Conservation (phyloP, 1,284 basidiomycete genomes). For the Irpex sp. region DNA sequence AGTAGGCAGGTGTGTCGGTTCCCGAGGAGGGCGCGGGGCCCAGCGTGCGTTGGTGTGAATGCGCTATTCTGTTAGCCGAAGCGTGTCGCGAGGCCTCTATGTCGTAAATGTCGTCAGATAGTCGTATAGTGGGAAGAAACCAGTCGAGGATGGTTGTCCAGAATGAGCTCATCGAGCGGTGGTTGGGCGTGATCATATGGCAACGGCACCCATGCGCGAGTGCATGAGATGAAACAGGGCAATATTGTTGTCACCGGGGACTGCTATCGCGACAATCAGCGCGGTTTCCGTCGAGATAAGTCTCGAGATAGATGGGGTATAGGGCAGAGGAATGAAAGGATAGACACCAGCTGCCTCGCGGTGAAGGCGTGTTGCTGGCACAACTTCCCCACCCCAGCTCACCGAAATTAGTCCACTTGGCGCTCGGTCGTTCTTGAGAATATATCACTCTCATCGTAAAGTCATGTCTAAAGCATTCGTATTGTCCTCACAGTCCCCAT, state of each 20-base stretch:
- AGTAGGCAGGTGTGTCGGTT: slow-evolving; percentile 14
- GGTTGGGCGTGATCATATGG: slow-evolving; percentile 3
- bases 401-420: neutral
- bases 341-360: slow-evolving; percentile 6
- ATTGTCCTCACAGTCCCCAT: slow-evolving; percentile 61
- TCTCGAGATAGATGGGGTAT: slow-evolving; percentile 7
- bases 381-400: neutral
- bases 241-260: neutral
- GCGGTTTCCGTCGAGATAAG: slow-evolving; percentile 1
- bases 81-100: slow-evolving; percentile 12
- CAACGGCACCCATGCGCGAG: slow-evolving; percentile 1
- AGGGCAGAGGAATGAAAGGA: neutral
- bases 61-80: slow-evolving; percentile 3
- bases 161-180: slow-evolving; percentile 25
- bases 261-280: slow-evolving; percentile 10
- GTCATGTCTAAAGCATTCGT: slow-evolving; percentile 5
- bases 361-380: slow-evolving; percentile 1
- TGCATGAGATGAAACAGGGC: slow-evolving; percentile 9
- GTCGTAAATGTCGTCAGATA: slow-evolving; percentile 28
- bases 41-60: slow-evolving; percentile 6
- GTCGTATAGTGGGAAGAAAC: slow-evolving; percentile 28
- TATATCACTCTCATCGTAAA: neutral
- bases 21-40: slow-evolving; percentile 10
- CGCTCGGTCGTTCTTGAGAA: neutral
- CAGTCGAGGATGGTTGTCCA: slow-evolving; percentile 28